Base-by-base conservation (phyloP, 495 filamentous ascomycete species). In the Aspergillus leporis region DNA sequence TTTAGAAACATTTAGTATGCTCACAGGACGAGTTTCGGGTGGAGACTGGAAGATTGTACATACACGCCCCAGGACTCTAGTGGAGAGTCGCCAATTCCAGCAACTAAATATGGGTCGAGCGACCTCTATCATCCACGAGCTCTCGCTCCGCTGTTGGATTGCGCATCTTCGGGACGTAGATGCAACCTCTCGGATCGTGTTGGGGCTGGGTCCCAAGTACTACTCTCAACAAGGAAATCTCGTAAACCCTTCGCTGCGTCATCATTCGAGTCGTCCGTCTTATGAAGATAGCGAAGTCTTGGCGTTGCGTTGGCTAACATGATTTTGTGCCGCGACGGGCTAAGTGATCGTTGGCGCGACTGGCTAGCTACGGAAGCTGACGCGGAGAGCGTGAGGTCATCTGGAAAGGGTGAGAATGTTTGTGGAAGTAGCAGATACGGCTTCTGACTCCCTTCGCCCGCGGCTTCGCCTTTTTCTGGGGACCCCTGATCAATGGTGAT, bases 11-110 rank as follows among this genome's bases (percentile, higher is more conserved):
- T n/a, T n/a, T n/a, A n/a, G n/a, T n/a, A n/a, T n/a, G n/a, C n/a
- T n/a, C n/a, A n/a, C 14, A 43, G 38, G 10, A n/a, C 4, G 38
- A 43, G 6, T 13, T n/a, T 5, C 10, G 31, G 31, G 5, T 32
- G 10, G 31, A 5, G 31, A 32, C 31, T 5, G 31, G 10, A 32
- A 32, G 5, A 32, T 10, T n/a, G 19, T 19, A 56, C 47, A 40
- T 61, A 61, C 53, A 61, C 59, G 30, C 53, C 53, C 59, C 59
- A 61, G 19, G 25, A 56, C 31, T 61, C 59, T 25, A 61, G 19
- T 0, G 46, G 36, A 6, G 45, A 25, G 1, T 23, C 47, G 6
- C 22, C 47, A 43, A 61, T 56, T 6, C 53, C 59, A 19, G n/a
- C 47, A 19, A 2, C 38, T 10, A 16, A 61, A 38, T 14, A 57